phyloP scores from a whole-genome alignment of 345 rosid genomes.

The Aurinia saxatilis region DNA sequence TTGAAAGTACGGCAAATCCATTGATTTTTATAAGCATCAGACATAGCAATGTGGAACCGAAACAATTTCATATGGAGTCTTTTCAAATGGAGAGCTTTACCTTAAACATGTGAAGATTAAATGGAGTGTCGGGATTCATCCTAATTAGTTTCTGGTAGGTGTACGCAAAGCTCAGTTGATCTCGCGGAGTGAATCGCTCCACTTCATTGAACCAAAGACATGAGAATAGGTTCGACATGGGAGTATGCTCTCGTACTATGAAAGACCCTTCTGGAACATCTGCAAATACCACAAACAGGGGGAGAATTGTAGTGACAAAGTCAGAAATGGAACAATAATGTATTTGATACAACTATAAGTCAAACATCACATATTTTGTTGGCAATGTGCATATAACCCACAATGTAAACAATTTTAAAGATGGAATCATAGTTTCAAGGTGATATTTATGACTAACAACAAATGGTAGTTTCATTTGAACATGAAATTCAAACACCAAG shows the following conservation, averaged over 20 bases:
- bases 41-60: too few relatives aligned
- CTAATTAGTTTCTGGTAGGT: slow-evolving; percentile 78
- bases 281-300: slow-evolving; percentile 22
- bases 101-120: slow-evolving; percentile 94
- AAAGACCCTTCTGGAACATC: slow-evolving; percentile 99
- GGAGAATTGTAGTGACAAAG: neutral
- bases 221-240: slow-evolving; percentile 93
- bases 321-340: too few relatives aligned
- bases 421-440: neutral
- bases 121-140: slow-evolving; percentile 70
- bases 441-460: neutral
- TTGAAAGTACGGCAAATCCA: neutral
- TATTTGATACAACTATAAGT: too few relatives aligned
- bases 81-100: slow-evolving; percentile 27
- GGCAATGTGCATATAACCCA: neutral
- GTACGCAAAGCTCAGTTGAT: slow-evolving; percentile 90
- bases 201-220: slow-evolving; percentile 99
- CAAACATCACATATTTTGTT: neutral
- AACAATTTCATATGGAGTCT: neutral
- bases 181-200: slow-evolving; percentile 92
- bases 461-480: neutral
- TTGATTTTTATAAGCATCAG: too few relatives aligned
- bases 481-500: neutral
- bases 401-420: neutral
- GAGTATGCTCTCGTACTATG: slow-evolving; percentile 90